Conservation (phyloP, 1,284 basidiomycete species). For the Inonotus hispidus region DNA sequence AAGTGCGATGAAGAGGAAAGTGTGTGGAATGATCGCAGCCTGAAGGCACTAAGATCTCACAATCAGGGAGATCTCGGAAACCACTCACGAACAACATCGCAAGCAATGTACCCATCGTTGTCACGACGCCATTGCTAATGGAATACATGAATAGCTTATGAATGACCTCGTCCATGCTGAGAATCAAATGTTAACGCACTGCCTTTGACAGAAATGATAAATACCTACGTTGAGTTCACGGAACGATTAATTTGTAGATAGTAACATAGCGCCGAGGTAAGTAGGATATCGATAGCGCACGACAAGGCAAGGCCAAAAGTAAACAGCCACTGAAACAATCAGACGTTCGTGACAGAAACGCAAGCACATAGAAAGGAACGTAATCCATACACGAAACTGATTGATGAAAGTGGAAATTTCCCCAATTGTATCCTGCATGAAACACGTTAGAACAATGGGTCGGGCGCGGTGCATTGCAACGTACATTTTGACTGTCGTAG, state of each 20-base stretch:
- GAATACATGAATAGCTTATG: slow-evolving; percentile 17
- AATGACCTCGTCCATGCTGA: slow-evolving; percentile 15
- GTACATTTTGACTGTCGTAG: slow-evolving; percentile 13
- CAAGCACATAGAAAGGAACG: neutral
- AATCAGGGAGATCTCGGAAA: neutral
- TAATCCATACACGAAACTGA: slow-evolving; percentile 11
- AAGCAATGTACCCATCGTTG: slow-evolving; percentile 12
- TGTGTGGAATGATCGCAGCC: slow-evolving; percentile 15
- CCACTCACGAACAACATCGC: slow-evolving; percentile 16
- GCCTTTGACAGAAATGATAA: neutral
- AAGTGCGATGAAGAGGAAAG: slow-evolving; percentile 17
- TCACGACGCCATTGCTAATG: slow-evolving; percentile 16
- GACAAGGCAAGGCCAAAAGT: slow-evolving; percentile 17
- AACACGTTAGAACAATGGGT: neutral
- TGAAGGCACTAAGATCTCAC: neutral
- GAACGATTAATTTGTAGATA: slow-evolving; percentile 15
- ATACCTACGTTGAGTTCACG: slow-evolving; percentile 11
- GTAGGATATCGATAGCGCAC: slow-evolving; percentile 14
- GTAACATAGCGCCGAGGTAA: slow-evolving; percentile 16
- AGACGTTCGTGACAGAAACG: neutral
- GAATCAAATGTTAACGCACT: neutral
- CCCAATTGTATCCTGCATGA: slow-evolving; percentile 11
- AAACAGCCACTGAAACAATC: slow-evolving; percentile 14
- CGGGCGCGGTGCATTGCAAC: neutral
- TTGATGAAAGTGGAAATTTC: slow-evolving; percentile 11